A percentile compares a stretch with the other conserved stretches of the same genome.
These are phyloP conservation scores for Sarocladium strictum DNA, from an alignment of 2,329 filamentous ascomycete species.

Conservation along the genomic window DNA sequence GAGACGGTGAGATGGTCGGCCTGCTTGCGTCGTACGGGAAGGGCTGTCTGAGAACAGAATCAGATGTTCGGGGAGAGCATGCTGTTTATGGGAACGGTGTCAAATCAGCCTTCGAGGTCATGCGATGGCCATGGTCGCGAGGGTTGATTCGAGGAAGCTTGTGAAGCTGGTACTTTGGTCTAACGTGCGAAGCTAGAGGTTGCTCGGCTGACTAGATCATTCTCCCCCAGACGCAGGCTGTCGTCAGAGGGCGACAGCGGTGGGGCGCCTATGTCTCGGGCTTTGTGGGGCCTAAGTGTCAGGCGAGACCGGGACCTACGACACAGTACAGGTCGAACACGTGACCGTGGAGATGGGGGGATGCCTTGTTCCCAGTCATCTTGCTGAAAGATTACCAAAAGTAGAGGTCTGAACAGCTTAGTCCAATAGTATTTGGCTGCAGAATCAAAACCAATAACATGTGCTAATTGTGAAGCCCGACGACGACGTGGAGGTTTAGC, in stretches of 20 bases:
- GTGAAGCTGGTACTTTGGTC: too few relatives aligned
- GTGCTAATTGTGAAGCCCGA: too few relatives aligned
- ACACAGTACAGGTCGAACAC: background rate
- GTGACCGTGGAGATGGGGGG: too few relatives aligned
- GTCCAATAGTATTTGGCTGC: too few relatives aligned
- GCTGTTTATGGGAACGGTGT: background rate
- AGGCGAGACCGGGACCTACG: background rate
- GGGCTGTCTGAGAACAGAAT: background rate
- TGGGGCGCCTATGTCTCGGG: conserved; percentile 3
- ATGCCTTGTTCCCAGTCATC: too few relatives aligned
- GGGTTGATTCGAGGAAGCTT: background rate
- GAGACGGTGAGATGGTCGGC: background rate
- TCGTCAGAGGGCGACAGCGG: background rate
- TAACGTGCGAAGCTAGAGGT: background rate
- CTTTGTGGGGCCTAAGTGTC: background rate
- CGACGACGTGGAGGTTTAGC: too few relatives aligned
- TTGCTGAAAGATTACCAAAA: too few relatives aligned
- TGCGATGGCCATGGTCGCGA: background rate
- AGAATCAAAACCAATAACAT: too few relatives aligned
- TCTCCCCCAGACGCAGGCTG: background rate
- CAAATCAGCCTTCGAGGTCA: background rate
- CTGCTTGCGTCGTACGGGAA: background rate
- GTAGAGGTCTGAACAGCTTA: too few relatives aligned
- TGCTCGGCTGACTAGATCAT: background rate
- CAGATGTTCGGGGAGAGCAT: background rate